Conservation (phyloP, 345 rosid genomes). For the Capsella bursapastoris region DNA sequence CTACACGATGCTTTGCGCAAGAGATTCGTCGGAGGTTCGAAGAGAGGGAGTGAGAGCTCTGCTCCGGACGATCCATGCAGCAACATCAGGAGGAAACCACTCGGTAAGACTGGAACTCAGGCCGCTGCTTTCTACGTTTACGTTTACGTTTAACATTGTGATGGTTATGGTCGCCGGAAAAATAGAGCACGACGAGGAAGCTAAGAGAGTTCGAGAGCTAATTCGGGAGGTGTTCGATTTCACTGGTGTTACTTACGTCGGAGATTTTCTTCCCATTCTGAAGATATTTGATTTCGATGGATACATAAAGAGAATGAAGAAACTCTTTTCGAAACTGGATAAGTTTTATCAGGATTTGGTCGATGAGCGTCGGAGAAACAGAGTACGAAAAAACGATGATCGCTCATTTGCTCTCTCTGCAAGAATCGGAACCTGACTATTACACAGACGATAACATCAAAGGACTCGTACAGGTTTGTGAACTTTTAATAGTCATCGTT, state of each 20-base stretch:
- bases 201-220: conserved; percentile 45
- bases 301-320: conserved; percentile 34
- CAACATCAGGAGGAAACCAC: not conserved
- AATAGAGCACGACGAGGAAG: conserved; percentile 40
- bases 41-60: conserved; percentile 45
- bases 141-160: conserved; percentile 42
- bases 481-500: not conserved
- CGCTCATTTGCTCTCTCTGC: conserved; percentile 52
- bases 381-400: conserved; percentile 48
- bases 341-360: conserved; percentile 50
- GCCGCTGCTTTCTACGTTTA: conserved; percentile 39
- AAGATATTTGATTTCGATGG: conserved; percentile 43
- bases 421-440: conserved; percentile 49
- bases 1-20: conserved; percentile 36
- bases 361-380: conserved; percentile 45
- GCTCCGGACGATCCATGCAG: conserved; percentile 7
- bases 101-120: not conserved
- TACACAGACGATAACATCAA: conserved; percentile 58
- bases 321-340: conserved; percentile 40
- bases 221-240: conserved; percentile 32
- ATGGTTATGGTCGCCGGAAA: conserved; percentile 50
- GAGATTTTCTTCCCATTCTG: conserved; percentile 52
- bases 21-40: conserved; percentile 15
- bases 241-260: conserved; percentile 43
- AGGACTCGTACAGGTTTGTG: conserved; percentile 44